These are phyloP conservation scores for Erythrobasidium yunnanense DNA, from an alignment of 768 basidiomycete species.

Conservation along the genomic window DNA sequence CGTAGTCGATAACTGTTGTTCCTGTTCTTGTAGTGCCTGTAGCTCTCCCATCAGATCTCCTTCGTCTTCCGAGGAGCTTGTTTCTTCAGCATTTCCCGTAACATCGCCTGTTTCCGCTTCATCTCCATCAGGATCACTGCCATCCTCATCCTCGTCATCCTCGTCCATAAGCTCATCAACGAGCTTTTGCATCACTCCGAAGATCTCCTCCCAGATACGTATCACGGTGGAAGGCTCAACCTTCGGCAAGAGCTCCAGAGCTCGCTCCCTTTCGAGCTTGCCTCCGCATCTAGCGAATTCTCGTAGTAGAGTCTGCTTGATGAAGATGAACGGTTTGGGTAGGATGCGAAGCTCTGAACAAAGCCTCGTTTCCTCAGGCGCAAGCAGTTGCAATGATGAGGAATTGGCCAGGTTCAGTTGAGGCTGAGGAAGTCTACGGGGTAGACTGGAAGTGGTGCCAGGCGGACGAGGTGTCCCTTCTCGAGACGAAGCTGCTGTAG, in stretches of 20 bases:
- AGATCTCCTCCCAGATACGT: conserved; percentile 14
- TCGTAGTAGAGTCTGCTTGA: conserved; percentile 87
- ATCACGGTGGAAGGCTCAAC: not conserved
- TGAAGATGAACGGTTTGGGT: conserved; percentile 86
- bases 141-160: conserved; percentile 7
- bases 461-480: conserved; percentile 15
- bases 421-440: not conserved
- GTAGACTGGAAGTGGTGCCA: not conserved
- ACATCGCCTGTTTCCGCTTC: too few species aligned
- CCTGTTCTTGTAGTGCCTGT: not conserved
- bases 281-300: conserved; percentile 86
- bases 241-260: conserved; percentile 5
- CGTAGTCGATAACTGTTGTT: not conserved
- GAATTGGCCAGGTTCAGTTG: conserved; percentile 82
- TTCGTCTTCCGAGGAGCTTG: conserved; percentile 3
- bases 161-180: not conserved
- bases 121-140: conserved; percentile 7
- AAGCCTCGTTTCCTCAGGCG: conserved; percentile 71
- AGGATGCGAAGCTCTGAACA: conserved; percentile 82
- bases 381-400: conserved; percentile 77
- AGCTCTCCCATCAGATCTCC: conserved; percentile 23
- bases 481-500: not conserved
- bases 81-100: too few species aligned
- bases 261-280: conserved; percentile 63
- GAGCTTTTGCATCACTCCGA: conserved; percentile 3